phyloP scores from a whole-genome alignment of 2,329 filamentous ascomycete species.

The Phoma herbarum region DNA sequence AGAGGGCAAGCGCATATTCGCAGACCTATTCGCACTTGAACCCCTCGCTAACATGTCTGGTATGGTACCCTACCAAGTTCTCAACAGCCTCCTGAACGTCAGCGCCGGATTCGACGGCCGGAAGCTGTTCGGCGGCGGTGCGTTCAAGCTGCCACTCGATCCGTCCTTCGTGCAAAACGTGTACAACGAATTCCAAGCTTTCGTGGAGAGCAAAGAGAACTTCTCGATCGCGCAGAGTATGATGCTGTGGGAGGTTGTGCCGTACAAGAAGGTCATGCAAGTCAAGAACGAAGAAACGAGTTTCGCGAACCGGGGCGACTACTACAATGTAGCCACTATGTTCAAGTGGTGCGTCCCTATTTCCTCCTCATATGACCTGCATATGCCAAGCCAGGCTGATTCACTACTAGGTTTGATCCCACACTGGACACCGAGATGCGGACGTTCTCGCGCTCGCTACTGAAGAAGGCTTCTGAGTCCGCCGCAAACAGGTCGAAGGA shows the following conservation, averaged over 20 bases:
- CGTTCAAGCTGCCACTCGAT: constrained; percentile 47
- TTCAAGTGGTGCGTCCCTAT: constrained; percentile 44
- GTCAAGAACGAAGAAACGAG: constrained; percentile 36
- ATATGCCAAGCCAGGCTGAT: too few relatives aligned
- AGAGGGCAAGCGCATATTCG: constrained; percentile 35
- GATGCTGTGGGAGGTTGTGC: constrained; percentile 42
- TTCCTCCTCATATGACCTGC: too few relatives aligned
- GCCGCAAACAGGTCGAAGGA: constrained; percentile 31
- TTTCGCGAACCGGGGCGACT: constrained; percentile 45
- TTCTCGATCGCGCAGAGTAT: constrained; percentile 28
- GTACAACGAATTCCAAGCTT: constrained; percentile 17
- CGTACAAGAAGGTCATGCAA: constrained; percentile 37
- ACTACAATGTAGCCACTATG: constrained; percentile 45
- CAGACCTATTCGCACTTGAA: constrained; percentile 13
- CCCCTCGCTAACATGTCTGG: constrained; percentile 14
- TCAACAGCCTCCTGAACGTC: constrained; percentile 48
- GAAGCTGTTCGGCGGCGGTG: constrained; percentile 50
- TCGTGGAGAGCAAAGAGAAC: constrained; percentile 16
- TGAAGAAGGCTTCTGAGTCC: constrained; percentile 38
- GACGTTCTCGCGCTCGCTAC: constrained; percentile 35
- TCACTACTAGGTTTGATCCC: constrained; percentile 41
- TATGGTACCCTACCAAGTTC: constrained; percentile 42
- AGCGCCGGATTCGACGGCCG: constrained; percentile 46
- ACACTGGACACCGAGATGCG: constrained; percentile 38
- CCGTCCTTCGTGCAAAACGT: constrained; percentile 29